These are phyloP conservation scores for Quercus glauca DNA, from an alignment of 306 rosid species.

Conservation along the genomic window DNA sequence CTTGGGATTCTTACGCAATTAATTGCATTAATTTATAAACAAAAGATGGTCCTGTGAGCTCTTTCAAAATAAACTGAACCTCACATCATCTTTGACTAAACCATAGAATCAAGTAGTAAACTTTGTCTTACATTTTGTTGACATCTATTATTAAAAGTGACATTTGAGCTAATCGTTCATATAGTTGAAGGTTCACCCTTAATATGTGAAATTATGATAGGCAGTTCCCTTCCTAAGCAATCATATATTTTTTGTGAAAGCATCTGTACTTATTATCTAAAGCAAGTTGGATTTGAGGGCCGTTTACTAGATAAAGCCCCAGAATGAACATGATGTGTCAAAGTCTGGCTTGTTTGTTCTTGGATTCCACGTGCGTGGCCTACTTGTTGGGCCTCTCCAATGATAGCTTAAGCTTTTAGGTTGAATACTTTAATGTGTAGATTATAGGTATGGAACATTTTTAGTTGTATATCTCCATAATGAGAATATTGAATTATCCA, in stretches of 20 bases:
- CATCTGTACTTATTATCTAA: no score
- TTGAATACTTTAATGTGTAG: neutral
- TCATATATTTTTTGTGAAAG: neutral
- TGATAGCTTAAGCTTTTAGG: no score
- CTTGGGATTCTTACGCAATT: neutral
- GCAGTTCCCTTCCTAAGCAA: neutral
- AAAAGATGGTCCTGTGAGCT: neutral
- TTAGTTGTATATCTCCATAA: neutral
- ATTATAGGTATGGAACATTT: neutral
- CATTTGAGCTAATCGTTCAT: neutral
- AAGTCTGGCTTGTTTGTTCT: no score
- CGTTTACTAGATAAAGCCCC: no score
- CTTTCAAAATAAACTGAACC: neutral
- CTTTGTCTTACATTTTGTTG: neutral
- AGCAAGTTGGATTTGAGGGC: no score
- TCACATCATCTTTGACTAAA: neutral
- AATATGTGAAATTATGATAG: neutral
- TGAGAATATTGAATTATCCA: neutral
- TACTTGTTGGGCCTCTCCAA: no score
- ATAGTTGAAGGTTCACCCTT: neutral
- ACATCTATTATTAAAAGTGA: neutral
- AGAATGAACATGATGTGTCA: no score
- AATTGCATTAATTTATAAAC: neutral
- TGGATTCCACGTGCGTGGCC: no score
- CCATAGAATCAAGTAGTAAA: neutral